A percentile compares a stretch with the other conserved stretches of the same genome.
phyloP scores from a whole-genome alignment of 163 green algal genomes.

The Prototheca wickerhamii region DNA sequence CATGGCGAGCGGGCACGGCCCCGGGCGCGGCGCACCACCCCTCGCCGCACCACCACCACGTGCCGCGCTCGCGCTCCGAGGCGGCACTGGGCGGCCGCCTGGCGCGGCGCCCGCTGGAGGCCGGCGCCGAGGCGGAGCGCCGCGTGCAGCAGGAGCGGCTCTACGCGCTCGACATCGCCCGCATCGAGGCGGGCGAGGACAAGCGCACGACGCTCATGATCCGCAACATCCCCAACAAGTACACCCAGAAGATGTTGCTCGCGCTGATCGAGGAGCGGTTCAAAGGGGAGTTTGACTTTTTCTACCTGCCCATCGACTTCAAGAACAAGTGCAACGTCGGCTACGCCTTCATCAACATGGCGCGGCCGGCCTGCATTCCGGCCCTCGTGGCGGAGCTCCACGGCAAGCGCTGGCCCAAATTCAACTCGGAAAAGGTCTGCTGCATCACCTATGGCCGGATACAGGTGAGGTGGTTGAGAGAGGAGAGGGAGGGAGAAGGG shows the following conservation, averaged over 20 bases:
- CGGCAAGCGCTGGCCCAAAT: slow-evolving; percentile 89
- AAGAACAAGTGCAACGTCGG: slow-evolving; percentile 99
- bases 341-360: slow-evolving; percentile 99
- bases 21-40: neutral
- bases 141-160: slow-evolving; percentile 69
- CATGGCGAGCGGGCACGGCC: neutral
- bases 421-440: slow-evolving; percentile 96
- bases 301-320: slow-evolving; percentile 99
- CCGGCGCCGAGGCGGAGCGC: slow-evolving; percentile 66
- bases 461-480: slow-evolving; percentile 30
- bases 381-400: slow-evolving; percentile 79
- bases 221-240: slow-evolving; percentile 99
- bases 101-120: slow-evolving; percentile 55
- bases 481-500: neutral
- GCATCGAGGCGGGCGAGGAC: slow-evolving; percentile 68
- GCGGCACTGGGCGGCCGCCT: slow-evolving; percentile 50
- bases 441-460: slow-evolving; percentile 92
- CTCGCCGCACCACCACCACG: neutral
- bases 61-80: slow-evolving; percentile 7
- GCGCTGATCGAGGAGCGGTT: slow-evolving; percentile 74
- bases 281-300: slow-evolving; percentile 94
- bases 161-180: slow-evolving; percentile 68
- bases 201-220: slow-evolving; percentile 97
- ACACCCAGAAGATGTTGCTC: slow-evolving; percentile 99
- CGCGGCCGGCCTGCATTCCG: slow-evolving; percentile 68